Conservation (phyloP, 2,329 filamentous ascomycete genomes). For the Tricladium varicosporioides region DNA sequence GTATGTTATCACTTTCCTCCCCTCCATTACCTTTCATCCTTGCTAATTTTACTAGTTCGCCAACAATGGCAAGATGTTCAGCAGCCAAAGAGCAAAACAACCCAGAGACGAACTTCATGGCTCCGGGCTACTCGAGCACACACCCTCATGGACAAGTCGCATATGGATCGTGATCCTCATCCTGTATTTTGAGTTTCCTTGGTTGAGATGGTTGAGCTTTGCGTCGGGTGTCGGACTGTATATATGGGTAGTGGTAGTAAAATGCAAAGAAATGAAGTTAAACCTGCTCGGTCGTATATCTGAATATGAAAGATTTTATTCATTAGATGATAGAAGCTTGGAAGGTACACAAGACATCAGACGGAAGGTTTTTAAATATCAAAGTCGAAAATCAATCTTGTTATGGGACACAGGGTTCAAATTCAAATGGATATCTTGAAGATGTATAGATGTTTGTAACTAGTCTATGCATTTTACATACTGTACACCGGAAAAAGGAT, state of each 20-base stretch:
- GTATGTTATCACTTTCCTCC: conserved; percentile 48
- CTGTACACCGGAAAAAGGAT: conserved; percentile 19
- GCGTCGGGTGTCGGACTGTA: conserved; percentile 33
- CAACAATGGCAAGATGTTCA: conserved; percentile 97
- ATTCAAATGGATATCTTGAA: no score
- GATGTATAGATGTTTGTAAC: background rate
- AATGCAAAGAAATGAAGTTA: conserved; percentile 24
- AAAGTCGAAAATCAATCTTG: no score
- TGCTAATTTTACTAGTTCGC: conserved; percentile 59
- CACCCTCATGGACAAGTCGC: conserved; percentile 32
- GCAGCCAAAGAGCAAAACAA: conserved; percentile 84
- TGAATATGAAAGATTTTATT: no score
- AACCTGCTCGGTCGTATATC: background rate
- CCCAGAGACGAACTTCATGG: conserved; percentile 77
- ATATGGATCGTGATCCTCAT: conserved; percentile 29
- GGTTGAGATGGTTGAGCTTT: conserved; percentile 14
- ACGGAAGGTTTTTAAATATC: no score
- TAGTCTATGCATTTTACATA: conserved; percentile 14
- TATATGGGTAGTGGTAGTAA: conserved; percentile 33
- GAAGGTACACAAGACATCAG: no score
- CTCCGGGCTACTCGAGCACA: conserved; percentile 52
- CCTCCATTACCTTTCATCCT: no score
- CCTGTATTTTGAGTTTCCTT: conserved; percentile 29
- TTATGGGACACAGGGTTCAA: no score
- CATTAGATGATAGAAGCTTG: no score